A percentile compares a stretch with the other conserved stretches of the same genome.
Conservation (phyloP, 345 rosid genomes). For the Citrus glauca region DNA sequence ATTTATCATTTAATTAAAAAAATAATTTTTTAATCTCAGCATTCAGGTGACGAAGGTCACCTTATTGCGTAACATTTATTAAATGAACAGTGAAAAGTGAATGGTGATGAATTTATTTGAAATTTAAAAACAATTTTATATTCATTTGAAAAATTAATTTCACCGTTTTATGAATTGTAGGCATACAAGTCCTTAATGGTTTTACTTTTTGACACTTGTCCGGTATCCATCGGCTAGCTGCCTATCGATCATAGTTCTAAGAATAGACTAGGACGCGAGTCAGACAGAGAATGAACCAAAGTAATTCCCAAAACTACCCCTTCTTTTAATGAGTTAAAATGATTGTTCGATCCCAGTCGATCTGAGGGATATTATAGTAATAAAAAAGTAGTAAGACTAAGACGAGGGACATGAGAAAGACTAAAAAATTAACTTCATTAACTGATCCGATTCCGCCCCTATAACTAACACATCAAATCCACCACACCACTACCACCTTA, state of each 20-base stretch:
- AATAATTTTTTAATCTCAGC: no score
- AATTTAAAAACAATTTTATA: no score
- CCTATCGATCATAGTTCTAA: background rate
- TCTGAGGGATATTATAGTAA: background rate
- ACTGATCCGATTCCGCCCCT: background rate
- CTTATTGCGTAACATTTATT: no score
- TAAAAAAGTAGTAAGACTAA: background rate
- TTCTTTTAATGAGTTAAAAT: background rate
- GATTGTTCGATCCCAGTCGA: background rate
- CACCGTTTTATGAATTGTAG: background rate
- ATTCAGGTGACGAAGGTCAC: no score
- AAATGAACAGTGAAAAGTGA: no score
- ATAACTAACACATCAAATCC: background rate
- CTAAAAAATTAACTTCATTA: background rate
- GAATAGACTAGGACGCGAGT: background rate
- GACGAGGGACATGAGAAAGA: background rate
- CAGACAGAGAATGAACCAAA: background rate
- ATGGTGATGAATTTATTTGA: no score
- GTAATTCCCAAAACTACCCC: slow-evolving; percentile 6
- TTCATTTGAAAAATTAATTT: no score
- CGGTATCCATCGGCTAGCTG: background rate
- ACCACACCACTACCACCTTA: background rate
- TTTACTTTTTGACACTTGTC: background rate
- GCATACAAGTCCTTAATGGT: background rate
- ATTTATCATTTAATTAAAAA: no score